Conservation (phyloP, 306 rosid genomes). For the Rosa multiflora region DNA sequence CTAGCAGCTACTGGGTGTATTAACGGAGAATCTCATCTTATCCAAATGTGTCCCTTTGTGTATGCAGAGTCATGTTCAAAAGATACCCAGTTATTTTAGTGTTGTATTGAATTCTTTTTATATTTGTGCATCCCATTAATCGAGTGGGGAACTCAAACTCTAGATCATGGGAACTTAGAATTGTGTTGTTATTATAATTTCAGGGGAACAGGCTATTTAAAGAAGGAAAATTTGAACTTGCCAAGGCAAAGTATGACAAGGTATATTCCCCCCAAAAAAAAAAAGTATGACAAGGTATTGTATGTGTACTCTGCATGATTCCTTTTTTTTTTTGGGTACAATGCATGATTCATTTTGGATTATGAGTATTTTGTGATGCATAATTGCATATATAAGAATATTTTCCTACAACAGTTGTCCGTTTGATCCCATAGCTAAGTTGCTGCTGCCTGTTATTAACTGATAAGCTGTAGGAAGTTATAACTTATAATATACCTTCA, state of each 20-base stretch:
- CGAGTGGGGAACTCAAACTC: neutral
- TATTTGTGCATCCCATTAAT: neutral
- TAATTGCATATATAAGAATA: neutral
- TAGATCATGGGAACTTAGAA: slow-evolving; percentile 18
- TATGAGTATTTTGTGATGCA: neutral
- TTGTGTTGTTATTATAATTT: slow-evolving; percentile 31
- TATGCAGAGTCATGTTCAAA: neutral
- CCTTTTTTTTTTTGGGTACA: too few relatives aligned
- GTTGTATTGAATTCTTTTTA: neutral
- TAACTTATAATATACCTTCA: neutral
- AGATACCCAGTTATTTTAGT: neutral
- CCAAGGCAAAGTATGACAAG: slow-evolving; percentile 98
- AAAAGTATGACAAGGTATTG: slow-evolving; percentile 35
- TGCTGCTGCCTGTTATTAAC: neutral
- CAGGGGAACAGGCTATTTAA: slow-evolving; percentile 97
- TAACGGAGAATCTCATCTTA: neutral
- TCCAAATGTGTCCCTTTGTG: neutral
- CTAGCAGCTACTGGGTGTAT: slow-evolving; percentile 14
- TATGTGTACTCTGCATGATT: neutral
- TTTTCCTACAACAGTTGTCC: neutral
- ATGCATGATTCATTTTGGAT: neutral
- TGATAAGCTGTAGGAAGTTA: neutral
- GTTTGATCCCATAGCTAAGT: neutral
- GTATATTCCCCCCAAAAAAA: slow-evolving; percentile 24
- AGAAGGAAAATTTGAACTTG: slow-evolving; percentile 94